Percentiles rank a stretch among this genome's conserved stretches.
Evolutionary conservation across 768 basidiomycete species (phyloP).

Genomic region (Hysterangium stoloniferum): DNA sequence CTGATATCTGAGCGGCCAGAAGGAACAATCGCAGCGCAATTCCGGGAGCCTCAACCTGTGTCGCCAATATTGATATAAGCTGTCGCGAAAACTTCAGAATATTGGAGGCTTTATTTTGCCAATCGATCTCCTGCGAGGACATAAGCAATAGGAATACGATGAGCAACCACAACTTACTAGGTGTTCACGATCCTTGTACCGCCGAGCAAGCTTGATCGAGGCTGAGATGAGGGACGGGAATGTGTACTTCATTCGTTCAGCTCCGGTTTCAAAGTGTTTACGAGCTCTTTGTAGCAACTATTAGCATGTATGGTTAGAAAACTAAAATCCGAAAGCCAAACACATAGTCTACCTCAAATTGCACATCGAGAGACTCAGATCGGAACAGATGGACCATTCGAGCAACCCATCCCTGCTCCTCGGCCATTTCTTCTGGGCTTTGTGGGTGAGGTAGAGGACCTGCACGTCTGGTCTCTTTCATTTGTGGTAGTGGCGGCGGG

Average conservation of each 20-base stretch:
- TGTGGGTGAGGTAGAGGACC: constrained; percentile 35
- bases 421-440: constrained; percentile 88
- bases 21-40: constrained; percentile 93
- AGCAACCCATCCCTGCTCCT: constrained; percentile 99
- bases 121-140: constrained; percentile 62
- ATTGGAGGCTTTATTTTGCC: constrained; percentile 76
- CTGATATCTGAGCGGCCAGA: constrained; percentile 89
- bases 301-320: not conserved
- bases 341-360: constrained; percentile 69
- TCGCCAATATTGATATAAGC: constrained; percentile 85
- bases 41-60: constrained; percentile 86
- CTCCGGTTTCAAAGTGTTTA: constrained; percentile 82
- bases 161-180: constrained; percentile 34
- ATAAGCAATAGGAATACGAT: not conserved
- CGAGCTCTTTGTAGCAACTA: constrained; percentile 89
- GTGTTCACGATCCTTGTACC: constrained; percentile 80
- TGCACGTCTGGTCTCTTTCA: constrained; percentile 23
- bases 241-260: constrained; percentile 93
- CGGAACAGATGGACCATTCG: constrained; percentile 96
- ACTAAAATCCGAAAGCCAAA: not conserved
- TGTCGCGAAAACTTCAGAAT: constrained; percentile 95
- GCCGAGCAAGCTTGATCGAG: constrained; percentile 83
- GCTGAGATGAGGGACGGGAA: constrained; percentile 95
- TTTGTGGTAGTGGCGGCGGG: not conserved
- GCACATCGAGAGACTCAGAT: constrained; percentile 76